Base-by-base conservation (phyloP, 805 yeast genomes). In the Starmerella bombi region DNA sequence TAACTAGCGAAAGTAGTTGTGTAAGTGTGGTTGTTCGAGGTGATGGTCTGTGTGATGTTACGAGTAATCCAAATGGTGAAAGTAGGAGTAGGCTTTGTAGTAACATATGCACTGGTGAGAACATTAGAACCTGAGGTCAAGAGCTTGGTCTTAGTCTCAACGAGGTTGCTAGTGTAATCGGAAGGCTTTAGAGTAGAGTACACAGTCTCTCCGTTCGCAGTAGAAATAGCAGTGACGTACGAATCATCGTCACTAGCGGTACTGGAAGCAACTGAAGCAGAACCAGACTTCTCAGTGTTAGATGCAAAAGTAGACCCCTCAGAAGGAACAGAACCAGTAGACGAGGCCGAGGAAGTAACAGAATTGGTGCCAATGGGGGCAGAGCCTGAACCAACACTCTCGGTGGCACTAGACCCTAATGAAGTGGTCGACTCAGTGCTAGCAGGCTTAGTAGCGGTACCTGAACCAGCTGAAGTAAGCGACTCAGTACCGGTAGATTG, bases 1-100 rank as follows among this genome's bases (percentile, higher is more conserved):
- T 41, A 35, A 42, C 38, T 33, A 7, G 36, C 22, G 36, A 28
- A 33, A 27, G 40, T 31, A 22, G 48, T 43, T 18, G 48, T 45
- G 39, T 33, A 37, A 9, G 49, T 43, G 32, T 17, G 31, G 42
- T 41, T 36, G 33, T 34, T 33, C 16, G 33, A 20, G 16, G 51
- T 46, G 38, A 44, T 41, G 10, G 51, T 48, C 40, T 30, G 36
- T 15, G 48, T 43, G 35, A 38, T 30, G 23, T 31, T 36, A 37
- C 41, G 38, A 28, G 52, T 49, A 28, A 42, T 14, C 36, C 34
- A 39, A 22, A 46, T 16, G 3, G 51, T 48, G n/a, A 41, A 37
- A 15, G 51, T 48, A 10, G 41, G 36, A 29, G 44, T 21, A 5
- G 36, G 29, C n/a, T 16, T 15, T 10, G 40, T 21, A 15, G 42